Evolutionary conservation across 106 monocot genomes (phyloP).

Genomic region (Allium cepa): DNA sequence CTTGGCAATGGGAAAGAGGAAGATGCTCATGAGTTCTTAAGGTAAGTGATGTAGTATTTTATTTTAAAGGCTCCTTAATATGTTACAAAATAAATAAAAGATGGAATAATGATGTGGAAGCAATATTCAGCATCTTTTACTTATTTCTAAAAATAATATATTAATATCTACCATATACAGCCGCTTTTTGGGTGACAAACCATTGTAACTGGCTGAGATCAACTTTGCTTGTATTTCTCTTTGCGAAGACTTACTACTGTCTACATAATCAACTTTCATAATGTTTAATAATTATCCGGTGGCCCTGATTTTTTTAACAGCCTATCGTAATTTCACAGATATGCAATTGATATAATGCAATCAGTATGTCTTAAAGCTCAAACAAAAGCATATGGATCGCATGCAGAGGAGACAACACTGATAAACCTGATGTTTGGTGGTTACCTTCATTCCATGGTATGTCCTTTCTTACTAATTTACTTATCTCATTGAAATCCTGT

Average conservation of each 20-base stretch:
- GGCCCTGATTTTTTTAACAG: too few relatives aligned
- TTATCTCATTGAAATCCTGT: not conserved
- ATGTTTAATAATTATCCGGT: too few relatives aligned
- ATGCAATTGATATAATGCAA: constrained; percentile 82
- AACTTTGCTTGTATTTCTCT: too few relatives aligned
- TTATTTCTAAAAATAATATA: too few relatives aligned
- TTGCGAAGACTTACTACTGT: not conserved
- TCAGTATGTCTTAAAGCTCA: constrained; percentile 45
- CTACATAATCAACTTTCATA: too few relatives aligned
- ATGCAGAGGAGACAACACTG: constrained; percentile 52
- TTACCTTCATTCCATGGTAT: constrained; percentile 74
- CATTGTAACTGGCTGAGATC: too few relatives aligned
- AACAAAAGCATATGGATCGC: not conserved
- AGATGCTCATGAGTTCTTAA: constrained; percentile 98
- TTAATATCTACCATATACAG: not conserved
- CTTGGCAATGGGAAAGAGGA: constrained; percentile 77
- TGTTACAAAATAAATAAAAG: not conserved
- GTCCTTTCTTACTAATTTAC: not conserved
- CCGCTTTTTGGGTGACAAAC: too few relatives aligned
- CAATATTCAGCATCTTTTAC: too few relatives aligned
- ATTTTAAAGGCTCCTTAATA: not conserved
- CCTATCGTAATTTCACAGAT: constrained; percentile 23
- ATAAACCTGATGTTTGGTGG: constrained; percentile 85
- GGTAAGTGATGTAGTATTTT: constrained; percentile 22
- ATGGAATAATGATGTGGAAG: too few relatives aligned